Percentiles rank a stretch among this genome's conserved stretches.
Evolutionary conservation across 1,284 basidiomycete genomes (phyloP).

Genomic region (Pseudozyma hubeiensis): DNA sequence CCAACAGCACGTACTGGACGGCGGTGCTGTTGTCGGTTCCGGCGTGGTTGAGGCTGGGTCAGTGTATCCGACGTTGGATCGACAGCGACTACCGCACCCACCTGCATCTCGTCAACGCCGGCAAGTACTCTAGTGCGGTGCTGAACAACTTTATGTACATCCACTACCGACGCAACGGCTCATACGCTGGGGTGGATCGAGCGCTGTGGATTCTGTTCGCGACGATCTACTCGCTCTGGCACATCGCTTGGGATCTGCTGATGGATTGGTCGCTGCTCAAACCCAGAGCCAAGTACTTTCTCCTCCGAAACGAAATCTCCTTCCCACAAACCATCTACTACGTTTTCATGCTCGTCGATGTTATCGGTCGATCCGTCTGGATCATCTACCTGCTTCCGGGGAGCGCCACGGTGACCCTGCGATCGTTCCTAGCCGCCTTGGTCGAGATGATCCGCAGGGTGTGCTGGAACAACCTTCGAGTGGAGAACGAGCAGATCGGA

Average conservation of each 20-base stretch:
- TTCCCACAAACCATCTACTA: conserved; percentile 70
- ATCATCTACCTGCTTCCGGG: conserved; percentile 78
- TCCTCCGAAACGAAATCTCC: conserved; percentile 79
- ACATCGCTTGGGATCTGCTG: conserved; percentile 78
- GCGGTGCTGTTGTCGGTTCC: conserved; percentile 76
- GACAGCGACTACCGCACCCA: conserved; percentile 76
- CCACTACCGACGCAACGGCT: conserved; percentile 62
- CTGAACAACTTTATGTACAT: conserved; percentile 66
- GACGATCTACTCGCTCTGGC: conserved; percentile 78
- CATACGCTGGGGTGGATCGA: conserved; percentile 16
- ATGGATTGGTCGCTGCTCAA: conserved; percentile 76
- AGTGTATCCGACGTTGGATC: conserved; percentile 85
- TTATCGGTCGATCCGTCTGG: conserved; percentile 84
- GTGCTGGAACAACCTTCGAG: conserved; percentile 88
- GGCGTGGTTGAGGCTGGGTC: conserved; percentile 79
- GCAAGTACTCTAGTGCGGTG: conserved; percentile 64
- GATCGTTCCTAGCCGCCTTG: conserved; percentile 78
- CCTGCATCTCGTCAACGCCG: conserved; percentile 87
- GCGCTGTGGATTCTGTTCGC: conserved; percentile 73
- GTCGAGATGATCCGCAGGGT: conserved; percentile 84
- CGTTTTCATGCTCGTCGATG: conserved; percentile 74
- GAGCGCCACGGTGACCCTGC: conserved; percentile 73
- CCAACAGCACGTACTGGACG: conserved; percentile 63
- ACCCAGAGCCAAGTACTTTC: conserved; percentile 74
- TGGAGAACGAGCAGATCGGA: conserved; percentile 84